phyloP scores from a whole-genome alignment of 768 basidiomycete genomes.

The Multifurca ochricompacta region DNA sequence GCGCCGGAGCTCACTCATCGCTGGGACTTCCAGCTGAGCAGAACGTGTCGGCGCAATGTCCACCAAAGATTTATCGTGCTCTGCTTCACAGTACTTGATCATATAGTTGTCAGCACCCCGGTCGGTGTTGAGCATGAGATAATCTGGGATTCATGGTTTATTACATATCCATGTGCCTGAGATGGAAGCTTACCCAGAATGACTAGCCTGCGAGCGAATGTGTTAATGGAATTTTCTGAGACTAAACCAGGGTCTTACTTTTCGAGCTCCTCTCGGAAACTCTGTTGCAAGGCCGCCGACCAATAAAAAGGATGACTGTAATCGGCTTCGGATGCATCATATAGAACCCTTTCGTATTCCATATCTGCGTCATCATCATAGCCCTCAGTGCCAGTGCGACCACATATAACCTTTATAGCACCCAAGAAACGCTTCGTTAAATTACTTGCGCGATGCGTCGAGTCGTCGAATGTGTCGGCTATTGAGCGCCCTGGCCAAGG shows the following conservation, averaged over 20 bases:
- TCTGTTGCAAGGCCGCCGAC: slow-evolving; percentile 68
- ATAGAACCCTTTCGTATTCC: slow-evolving; percentile 65
- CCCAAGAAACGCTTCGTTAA: slow-evolving; percentile 59
- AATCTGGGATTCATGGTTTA: slow-evolving; percentile 41
- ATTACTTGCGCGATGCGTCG: slow-evolving; percentile 64
- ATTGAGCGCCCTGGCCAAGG: slow-evolving; percentile 86
- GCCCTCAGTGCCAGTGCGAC: slow-evolving; percentile 67
- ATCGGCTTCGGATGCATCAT: slow-evolving; percentile 57
- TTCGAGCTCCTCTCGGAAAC: slow-evolving; percentile 82
- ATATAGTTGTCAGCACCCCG: slow-evolving; percentile 86
- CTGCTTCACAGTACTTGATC: slow-evolving; percentile 84
- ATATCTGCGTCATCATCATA: slow-evolving; percentile 59
- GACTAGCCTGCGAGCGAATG: slow-evolving; percentile 49
- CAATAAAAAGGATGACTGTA: slow-evolving; percentile 68
- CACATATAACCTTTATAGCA: slow-evolving; percentile 75
- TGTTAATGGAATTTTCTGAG: slow-evolving; percentile 13
- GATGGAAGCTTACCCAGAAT: slow-evolving; percentile 55
- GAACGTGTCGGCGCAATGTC: slow-evolving; percentile 73
- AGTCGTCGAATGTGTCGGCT: slow-evolving; percentile 80
- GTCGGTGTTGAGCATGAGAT: slow-evolving; percentile 90
- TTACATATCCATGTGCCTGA: background rate
- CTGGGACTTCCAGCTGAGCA: slow-evolving; percentile 57
- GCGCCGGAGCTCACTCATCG: slow-evolving; percentile 61
- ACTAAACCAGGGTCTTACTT: slow-evolving; percentile 43
- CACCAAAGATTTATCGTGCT: slow-evolving; percentile 68